Evolutionary conservation across 192 early-diverging fungal species (phyloP).

Genomic region (Spizellomyces sp.): DNA sequence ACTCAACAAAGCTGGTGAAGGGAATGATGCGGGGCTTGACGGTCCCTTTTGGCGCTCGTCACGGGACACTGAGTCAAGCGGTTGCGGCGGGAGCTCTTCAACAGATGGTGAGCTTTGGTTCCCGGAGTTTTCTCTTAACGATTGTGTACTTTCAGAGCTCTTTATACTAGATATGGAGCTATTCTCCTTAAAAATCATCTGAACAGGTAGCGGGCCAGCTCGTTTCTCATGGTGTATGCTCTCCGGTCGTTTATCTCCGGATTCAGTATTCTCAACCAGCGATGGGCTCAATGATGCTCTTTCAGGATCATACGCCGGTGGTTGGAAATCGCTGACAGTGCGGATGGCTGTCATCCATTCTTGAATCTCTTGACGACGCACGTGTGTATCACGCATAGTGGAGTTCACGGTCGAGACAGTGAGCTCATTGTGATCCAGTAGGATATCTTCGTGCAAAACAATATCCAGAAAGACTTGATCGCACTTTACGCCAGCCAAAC

Average conservation of each 20-base stretch:
- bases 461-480: slow-evolving; percentile 28
- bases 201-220: not conserved
- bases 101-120: not conserved
- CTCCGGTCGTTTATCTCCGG: no score
- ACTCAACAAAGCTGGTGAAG: not conserved
- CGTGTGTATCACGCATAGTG: slow-evolving; percentile 1
- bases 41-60: not conserved
- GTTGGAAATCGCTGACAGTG: slow-evolving; percentile 8
- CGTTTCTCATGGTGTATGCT: no score
- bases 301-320: slow-evolving; percentile 4
- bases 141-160: not conserved
- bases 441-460: slow-evolving; percentile 27
- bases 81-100: not conserved
- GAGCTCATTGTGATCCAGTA: slow-evolving; percentile 8
- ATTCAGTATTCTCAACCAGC: not conserved
- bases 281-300: not conserved
- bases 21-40: not conserved
- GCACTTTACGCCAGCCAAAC: not conserved
- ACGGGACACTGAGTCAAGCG: not conserved
- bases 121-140: not conserved
- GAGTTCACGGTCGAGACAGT: slow-evolving; percentile 16
- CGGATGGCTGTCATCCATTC: slow-evolving; percentile 39
- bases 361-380: slow-evolving; percentile 30
- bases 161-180: not conserved
- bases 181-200: not conserved